Percentiles rank a stretch among this genome's conserved stretches.
phyloP scores from a whole-genome alignment of 2,329 filamentous ascomycete genomes.

The Colletotrichum abscissum region DNA sequence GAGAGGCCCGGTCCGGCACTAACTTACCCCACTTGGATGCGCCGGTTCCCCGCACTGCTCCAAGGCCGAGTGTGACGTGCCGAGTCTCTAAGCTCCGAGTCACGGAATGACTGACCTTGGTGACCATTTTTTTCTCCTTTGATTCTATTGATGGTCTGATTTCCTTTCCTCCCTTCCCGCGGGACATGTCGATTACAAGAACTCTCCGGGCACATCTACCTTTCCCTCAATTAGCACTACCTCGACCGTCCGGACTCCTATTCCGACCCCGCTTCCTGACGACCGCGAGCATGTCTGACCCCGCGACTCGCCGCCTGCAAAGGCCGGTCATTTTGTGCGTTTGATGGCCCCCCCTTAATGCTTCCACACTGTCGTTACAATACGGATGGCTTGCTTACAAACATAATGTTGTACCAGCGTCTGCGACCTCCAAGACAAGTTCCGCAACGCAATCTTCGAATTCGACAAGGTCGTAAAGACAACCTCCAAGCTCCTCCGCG shows the following conservation, averaged over 20 bases:
- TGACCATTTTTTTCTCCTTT: not conserved
- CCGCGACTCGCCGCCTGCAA: constrained; percentile 29
- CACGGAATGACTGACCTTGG: not conserved
- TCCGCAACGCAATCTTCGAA: constrained; percentile 83
- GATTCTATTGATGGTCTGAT: not conserved
- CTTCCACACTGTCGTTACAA: not conserved
- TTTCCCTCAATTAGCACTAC: not conserved
- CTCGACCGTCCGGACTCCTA: not conserved
- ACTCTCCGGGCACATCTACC: not conserved
- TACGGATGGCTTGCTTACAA: not conserved
- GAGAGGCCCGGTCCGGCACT: not conserved
- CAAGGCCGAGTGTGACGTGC: not conserved
- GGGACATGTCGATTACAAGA: constrained; percentile 15
- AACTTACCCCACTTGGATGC: not conserved
- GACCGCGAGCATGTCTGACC: constrained; percentile 30
- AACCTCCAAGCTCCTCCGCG: constrained; percentile 75
- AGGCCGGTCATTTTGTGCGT: constrained; percentile 36
- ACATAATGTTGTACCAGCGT: constrained; percentile 66
- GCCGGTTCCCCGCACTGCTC: constrained; percentile 10
- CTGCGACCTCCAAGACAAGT: constrained; percentile 96
- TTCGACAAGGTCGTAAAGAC: constrained; percentile 84
- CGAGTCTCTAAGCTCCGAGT: not conserved
- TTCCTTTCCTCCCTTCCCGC: not conserved
- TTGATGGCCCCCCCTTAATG: not conserved
- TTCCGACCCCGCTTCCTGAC: constrained; percentile 15